Percentiles rank a stretch among this genome's conserved stretches.
Evolutionary conservation across 805 yeast genomes (phyloP).

Genomic region (Metschnikowia reukaufii): DNA sequence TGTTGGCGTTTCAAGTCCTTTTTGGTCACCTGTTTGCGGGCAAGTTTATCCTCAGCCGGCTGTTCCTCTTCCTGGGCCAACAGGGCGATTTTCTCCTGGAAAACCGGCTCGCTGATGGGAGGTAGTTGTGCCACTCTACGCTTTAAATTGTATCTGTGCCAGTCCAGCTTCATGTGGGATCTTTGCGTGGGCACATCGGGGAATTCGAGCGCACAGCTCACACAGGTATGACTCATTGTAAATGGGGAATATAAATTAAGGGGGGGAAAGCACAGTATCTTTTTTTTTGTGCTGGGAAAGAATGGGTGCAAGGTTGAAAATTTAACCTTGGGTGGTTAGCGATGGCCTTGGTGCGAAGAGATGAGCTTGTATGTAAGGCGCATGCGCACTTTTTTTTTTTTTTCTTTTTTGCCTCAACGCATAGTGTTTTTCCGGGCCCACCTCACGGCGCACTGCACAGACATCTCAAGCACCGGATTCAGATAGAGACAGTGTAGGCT

Average conservation of each 20-base stretch:
- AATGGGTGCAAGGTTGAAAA: background rate
- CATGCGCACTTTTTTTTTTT: slow-evolving; percentile 1
- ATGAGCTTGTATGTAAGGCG: slow-evolving; percentile 1
- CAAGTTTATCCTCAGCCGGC: slow-evolving; percentile 7
- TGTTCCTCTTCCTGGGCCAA: slow-evolving; percentile 22
- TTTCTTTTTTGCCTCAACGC: too few relatives aligned
- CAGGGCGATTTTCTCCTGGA: slow-evolving; percentile 25
- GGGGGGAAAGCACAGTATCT: background rate
- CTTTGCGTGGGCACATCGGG: slow-evolving; percentile 40
- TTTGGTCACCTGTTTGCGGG: slow-evolving; percentile 39
- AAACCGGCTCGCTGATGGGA: slow-evolving; percentile 25
- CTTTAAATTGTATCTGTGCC: slow-evolving; percentile 48
- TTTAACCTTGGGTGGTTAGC: background rate
- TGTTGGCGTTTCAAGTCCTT: slow-evolving; percentile 51
- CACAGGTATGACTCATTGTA: slow-evolving; percentile 28
- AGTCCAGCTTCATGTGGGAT: slow-evolving; percentile 45
- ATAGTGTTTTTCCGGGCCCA: background rate
- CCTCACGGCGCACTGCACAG: background rate
- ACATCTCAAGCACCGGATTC: background rate
- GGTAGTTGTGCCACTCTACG: slow-evolving; percentile 42
- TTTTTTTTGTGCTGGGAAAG: background rate
- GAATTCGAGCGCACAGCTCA: slow-evolving; percentile 42
- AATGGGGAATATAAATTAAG: background rate
- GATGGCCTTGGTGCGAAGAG: background rate
- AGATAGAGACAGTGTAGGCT: background rate